phyloP scores from a whole-genome alignment of 2,329 filamentous ascomycete species.

The Lasiodiplodia sp. region DNA sequence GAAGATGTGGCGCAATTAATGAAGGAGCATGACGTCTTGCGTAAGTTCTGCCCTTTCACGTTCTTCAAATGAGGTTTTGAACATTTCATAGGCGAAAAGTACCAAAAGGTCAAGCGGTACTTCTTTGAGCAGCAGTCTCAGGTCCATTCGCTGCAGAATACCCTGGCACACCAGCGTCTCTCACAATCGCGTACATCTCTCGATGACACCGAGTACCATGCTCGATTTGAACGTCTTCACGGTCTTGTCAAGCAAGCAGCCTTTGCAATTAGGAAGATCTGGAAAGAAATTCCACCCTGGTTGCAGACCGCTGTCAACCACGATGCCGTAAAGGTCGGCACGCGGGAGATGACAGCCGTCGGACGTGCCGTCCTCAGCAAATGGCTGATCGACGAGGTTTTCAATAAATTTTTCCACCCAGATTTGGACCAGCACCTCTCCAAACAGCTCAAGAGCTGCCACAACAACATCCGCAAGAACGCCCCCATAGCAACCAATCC shows the following conservation, averaged over 20 bases:
- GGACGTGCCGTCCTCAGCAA: constrained; percentile 86
- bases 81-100: constrained; percentile 76
- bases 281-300: constrained; percentile 83
- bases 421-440: constrained; percentile 80
- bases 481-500: constrained; percentile 76
- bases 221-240: constrained; percentile 87
- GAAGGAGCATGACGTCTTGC: constrained; percentile 59
- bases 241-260: constrained; percentile 93
- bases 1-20: constrained; percentile 56
- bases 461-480: constrained; percentile 83
- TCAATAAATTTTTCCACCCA: constrained; percentile 92
- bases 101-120: constrained; percentile 96
- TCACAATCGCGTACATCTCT: constrained; percentile 92
- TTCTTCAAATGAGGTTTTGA: constrained; percentile 24
- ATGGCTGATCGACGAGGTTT: constrained; percentile 91
- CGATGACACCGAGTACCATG: constrained; percentile 92
- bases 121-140: constrained; percentile 93
- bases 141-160: constrained; percentile 94
- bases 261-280: constrained; percentile 96
- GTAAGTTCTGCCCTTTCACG: constrained; percentile 42
- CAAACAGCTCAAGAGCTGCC: constrained; percentile 80
- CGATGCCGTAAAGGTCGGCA: constrained; percentile 84
- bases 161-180: constrained; percentile 93
- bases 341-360: constrained; percentile 97
- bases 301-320: constrained; percentile 80